Base-by-base conservation (phyloP, 2,329 filamentous ascomycete genomes). In the Stromatinia cepivora region DNA sequence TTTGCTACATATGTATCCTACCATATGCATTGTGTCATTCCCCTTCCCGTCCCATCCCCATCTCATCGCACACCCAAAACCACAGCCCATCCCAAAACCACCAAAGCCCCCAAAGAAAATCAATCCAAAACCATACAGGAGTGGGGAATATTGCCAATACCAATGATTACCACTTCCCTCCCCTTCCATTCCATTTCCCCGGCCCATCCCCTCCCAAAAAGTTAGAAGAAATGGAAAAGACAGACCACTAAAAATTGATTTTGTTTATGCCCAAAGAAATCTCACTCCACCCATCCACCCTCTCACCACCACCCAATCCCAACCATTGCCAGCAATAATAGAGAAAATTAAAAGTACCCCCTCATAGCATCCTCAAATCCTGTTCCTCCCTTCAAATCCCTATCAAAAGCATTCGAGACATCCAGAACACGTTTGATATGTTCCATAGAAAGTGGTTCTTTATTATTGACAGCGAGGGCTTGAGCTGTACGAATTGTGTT, bases 331-430 rank as follows among this genome's bases (percentile, higher is more conserved):
- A 25, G n/a, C 10, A 65, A 39, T 22, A 22, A 28, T 31, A 20
- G 25, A n/a, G 7, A 15, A 34, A 28, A n/a, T 74, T 74, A 78
- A 69, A 76, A 90, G 75, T 95, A 95, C 76, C 90, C 92, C 73
- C 90, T 85, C 92, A 95, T 94, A 0, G 92, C 92, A 77, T 95
- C 92, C 73, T 91, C 83, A 75, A 92, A 96, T 0, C 92, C 92
- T 0, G 86, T 84, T 0, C 92, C 92, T 7, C 93, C 93, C 78
- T 90, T 92, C 64, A 97, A 82, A 78, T 97, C 93, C 42, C 89
- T 86, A 72, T 94, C 91, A 79, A 97, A 97, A 48, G 88, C 90
- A 79, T 92, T 89, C 34, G 91, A 90, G 2, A 96, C 92, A 56
- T 93, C 91, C n/a, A 97, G 84, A 17, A 97, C 92, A 71, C 92